Base-by-base conservation (phyloP, 192 early-diverging fungal species). In the Gryganskiella cystojenkinii region DNA sequence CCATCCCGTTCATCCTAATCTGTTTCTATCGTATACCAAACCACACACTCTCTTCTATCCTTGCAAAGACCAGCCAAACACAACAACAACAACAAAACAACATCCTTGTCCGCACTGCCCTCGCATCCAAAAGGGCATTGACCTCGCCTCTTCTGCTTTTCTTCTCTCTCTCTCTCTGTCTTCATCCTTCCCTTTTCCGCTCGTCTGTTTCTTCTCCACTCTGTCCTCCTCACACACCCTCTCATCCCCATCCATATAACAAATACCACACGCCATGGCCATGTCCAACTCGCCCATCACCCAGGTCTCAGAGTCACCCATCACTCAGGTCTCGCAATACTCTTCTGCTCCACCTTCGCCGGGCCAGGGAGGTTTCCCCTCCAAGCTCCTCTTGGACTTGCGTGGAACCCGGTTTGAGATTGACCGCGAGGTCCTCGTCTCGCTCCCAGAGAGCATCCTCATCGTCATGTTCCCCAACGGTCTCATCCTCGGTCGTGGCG, bases 381-480 rank as follows among this genome's bases (percentile, higher is more conserved):
- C 78, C 51, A 82, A 79, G 17, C 82, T 90, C n/a, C 61, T 82
- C 37, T 78, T 90, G 22, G 80, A 90, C 51, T 45, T 90, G 11
- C 75, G 89, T 28, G 89, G 89, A 1, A 82, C 66, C 17, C 80
- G 81, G 4, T 79, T 90, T 22, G 82, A 85, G 52, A 80, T 90
- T 28, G 84, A 87, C 27, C 82, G 89, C 30, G 86, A 90, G 10
- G 83, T 81, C 4, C 70, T 90, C 11, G 80, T 86, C 34, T 81
- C 73, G 51, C 53, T 90, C 4, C 89, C 89, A 9, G 89, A 90
- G 61, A 86, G 83, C 30, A 80, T 90, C 27, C 80, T 88, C 33
- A 81, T 86, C 66, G 84, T 82, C 56, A 88, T 90, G 85, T 88
- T 90, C 67, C 87, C 89, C 10, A 85, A 86, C 54, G 89, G 89